Percentiles rank a stretch among this genome's conserved stretches.
These are phyloP conservation scores for Talaromyces sp. DNA, from an alignment of 2,329 filamentous ascomycete species.

Conservation along the genomic window DNA sequence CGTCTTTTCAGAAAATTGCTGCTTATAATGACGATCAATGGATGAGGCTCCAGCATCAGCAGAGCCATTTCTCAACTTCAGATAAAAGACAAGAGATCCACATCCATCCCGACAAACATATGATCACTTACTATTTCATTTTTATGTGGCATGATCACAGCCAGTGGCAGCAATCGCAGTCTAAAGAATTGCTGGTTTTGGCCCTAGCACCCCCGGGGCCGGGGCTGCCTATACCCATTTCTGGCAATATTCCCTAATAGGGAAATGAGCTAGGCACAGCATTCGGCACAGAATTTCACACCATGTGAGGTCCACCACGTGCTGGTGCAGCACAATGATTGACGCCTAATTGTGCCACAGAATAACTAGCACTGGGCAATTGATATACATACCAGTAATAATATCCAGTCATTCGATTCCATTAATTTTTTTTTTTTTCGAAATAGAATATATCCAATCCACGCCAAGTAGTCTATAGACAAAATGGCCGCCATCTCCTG, in stretches of 20 bases:
- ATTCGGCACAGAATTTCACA: background rate
- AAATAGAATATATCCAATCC: background rate
- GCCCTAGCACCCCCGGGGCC: background rate
- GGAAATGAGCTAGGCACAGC: background rate
- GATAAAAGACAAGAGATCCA: background rate
- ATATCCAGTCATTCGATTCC: background rate
- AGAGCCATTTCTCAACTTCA: background rate
- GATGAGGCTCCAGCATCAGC: background rate
- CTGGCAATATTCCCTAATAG: slow-evolving; percentile 2
- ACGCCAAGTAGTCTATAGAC: background rate
- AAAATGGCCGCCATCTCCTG: slow-evolving; percentile 1
- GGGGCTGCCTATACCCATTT: background rate
- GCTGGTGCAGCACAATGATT: background rate
- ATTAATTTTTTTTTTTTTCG: background rate
- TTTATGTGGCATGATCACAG: background rate
- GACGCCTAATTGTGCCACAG: background rate
- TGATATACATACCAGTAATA: background rate
- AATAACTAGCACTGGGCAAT: background rate
- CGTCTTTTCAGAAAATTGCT: background rate
- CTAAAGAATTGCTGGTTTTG: slow-evolving; percentile 4
- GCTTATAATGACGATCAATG: background rate
- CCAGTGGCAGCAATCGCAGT: background rate
- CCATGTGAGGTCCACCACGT: background rate
- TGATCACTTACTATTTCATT: background rate
- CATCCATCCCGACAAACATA: background rate